These are phyloP conservation scores for Penicillium cinerascens DNA, from an alignment of 495 filamentous ascomycete species.

Conservation along the genomic window DNA sequence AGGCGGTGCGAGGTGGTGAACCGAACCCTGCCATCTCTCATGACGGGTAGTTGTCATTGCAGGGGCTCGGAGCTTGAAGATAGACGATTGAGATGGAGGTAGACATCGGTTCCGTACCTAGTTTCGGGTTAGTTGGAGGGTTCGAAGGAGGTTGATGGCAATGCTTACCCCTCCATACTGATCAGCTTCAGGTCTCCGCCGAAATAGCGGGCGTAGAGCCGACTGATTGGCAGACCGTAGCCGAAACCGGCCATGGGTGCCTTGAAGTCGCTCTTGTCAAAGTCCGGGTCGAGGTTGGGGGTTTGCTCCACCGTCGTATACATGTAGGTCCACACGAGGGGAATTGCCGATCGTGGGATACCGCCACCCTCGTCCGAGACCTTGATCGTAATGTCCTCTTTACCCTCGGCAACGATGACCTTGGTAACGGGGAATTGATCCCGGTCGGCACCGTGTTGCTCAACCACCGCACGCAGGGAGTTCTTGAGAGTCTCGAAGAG, in stretches of 20 bases:
- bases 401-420: conserved; percentile 93
- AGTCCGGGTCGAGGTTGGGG: conserved; percentile 91
- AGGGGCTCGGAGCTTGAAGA: conserved; percentile 94
- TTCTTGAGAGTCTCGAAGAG: conserved; percentile 99
- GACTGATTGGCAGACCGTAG: conserved; percentile 88
- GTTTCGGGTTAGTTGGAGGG: conserved; percentile 6
- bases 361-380: conserved; percentile 94
- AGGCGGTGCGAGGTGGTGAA: conserved; percentile 46
- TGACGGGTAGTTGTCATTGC: conserved; percentile 98
- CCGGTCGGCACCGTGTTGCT: conserved; percentile 90
- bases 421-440: conserved; percentile 95
- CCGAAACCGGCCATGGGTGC: conserved; percentile 99
- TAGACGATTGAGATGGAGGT: conserved; percentile 93
- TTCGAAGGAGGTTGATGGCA: background rate
- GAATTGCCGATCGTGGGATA: conserved; percentile 85
- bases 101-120: conserved; percentile 97
- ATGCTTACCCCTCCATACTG: conserved; percentile 94
- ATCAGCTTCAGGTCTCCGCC: conserved; percentile 96
- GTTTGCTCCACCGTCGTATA: conserved; percentile 97
- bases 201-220: conserved; percentile 95
- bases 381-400: conserved; percentile 98
- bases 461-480: conserved; percentile 92
- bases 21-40: conserved; percentile 66
- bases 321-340: conserved; percentile 99
- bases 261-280: conserved; percentile 99